Evolutionary conservation across 2,329 filamentous ascomycete genomes (phyloP), one percentile per base, ranked within the genome.

Genomic region (Talaromyces sp.): DNA sequence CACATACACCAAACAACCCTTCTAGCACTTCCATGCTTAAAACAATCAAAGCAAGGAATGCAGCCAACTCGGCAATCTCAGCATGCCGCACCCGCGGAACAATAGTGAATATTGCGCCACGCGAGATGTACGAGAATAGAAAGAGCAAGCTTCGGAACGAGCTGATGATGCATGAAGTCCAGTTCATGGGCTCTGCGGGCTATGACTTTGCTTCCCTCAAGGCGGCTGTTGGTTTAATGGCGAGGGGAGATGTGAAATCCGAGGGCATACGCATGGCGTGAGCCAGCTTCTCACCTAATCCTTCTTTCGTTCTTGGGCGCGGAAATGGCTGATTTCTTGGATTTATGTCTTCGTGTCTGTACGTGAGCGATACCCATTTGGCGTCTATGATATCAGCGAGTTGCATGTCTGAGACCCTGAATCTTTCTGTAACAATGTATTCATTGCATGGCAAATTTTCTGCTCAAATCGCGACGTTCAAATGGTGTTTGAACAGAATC

Each of bases 131-230:
- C 5, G 48, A 52, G 7, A 8, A 12, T 18, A 35, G 48, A 5
- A 52, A 52, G 11, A 52, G 28, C 28, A 52, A 52, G 16, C 21
- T 35, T 3, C 2, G 48, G 28, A 52, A 52, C 12, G 16, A 52
- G 25, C 21, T 52, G 48, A 52, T 52, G 48, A 52, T 54, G 50
- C 28, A 54, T 37, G 31, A 54, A 35, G 50, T 54, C 21, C 50
- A 54, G 11, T 54, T 21, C 12, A 21, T 54, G 28, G 28, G 50
- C 3, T 54, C 31, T 23, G 50, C 31, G 2, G 50, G 28, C 1
- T 54, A 54, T 16, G 28, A 54, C 23, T 35, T 23, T 16, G n/a
- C 50, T 8, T 54, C 50, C 4, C 50, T 54, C 31, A 54, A 23
- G 31, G 50, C 50, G 2, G 50, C 50, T 12, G n/a, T 54, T 35